phyloP scores from a whole-genome alignment of 495 filamentous ascomycete genomes.

The Apiosordaria backusii region DNA sequence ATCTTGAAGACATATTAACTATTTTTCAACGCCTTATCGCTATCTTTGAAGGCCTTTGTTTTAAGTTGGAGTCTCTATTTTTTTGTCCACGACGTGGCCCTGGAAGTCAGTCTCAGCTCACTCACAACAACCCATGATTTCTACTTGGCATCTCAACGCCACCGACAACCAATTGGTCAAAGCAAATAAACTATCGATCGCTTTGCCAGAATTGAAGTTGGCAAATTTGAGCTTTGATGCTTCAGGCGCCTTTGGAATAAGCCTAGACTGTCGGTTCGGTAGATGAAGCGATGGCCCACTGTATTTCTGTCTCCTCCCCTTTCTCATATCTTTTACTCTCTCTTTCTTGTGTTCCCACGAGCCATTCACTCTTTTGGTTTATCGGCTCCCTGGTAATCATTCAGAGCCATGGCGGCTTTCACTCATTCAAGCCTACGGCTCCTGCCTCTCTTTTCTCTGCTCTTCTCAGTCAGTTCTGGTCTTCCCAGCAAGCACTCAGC shows the following conservation, averaged over 20 bases:
- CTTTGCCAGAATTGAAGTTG: background rate
- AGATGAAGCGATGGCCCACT: background rate
- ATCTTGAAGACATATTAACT: too few relatives aligned
- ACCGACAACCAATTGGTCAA: background rate
- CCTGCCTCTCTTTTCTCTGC: background rate
- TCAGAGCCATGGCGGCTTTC: slow-evolving; percentile 4
- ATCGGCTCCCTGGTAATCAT: background rate
- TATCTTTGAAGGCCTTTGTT: too few relatives aligned
- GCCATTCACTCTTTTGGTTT: background rate
- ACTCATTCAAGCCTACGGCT: slow-evolving; percentile 10
- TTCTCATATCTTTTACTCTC: background rate
- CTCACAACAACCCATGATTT: background rate
- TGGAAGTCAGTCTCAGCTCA: background rate
- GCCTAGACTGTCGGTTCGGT: background rate
- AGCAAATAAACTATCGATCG: background rate
- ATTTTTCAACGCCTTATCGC: too few relatives aligned
- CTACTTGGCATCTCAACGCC: background rate
- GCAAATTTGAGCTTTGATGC: background rate
- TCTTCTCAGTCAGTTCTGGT: background rate
- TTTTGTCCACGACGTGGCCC: too few relatives aligned
- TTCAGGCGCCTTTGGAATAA: background rate
- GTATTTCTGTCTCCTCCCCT: background rate
- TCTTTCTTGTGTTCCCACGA: background rate
- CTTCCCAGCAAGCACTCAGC: background rate
- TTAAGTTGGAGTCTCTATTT: too few relatives aligned